Evolutionary conservation across 108 stramenopile species (phyloP).

Genomic region (Aureococcus anophagefferens): DNA sequence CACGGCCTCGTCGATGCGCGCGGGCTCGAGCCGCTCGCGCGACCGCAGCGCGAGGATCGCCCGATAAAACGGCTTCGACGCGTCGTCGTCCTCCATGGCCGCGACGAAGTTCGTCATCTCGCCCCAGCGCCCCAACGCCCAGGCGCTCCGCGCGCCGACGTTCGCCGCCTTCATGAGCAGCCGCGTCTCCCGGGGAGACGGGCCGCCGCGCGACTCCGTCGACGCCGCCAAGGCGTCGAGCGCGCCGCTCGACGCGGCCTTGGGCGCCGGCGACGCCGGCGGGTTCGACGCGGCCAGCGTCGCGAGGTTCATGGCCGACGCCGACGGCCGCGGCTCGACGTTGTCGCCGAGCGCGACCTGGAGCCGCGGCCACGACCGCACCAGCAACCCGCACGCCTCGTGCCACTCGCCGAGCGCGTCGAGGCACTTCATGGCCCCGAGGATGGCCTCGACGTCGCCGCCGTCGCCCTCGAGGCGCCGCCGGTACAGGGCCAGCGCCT

Average conservation of each 20-base stretch:
- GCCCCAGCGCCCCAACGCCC: conserved; percentile 84
- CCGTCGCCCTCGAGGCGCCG: conserved; percentile 63
- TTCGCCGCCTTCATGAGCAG: conserved; percentile 52
- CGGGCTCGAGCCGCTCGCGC: background rate
- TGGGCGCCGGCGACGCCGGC: background rate
- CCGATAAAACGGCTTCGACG: background rate
- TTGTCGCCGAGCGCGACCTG: background rate
- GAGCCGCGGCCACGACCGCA: background rate
- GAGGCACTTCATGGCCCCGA: conserved; percentile 89
- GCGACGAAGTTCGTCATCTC: conserved; percentile 45
- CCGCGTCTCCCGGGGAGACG: background rate
- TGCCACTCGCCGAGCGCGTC: conserved; percentile 89
- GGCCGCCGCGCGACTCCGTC: no score
- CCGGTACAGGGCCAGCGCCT: conserved; percentile 72
- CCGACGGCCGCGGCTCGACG: background rate
- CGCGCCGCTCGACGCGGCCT: no score
- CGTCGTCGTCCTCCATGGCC: conserved; percentile 25
- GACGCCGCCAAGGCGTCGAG: no score
- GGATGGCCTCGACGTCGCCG: conserved; percentile 62
- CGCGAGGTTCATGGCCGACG: background rate
- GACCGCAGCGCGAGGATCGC: background rate
- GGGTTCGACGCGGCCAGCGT: background rate
- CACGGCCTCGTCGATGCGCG: background rate
- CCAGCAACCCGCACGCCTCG: background rate
- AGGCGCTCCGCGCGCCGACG: conserved; percentile 78